These are phyloP conservation scores for Penicillium robsamsonii DNA, from an alignment of 495 filamentous ascomycete genomes.

Conservation along the genomic window DNA sequence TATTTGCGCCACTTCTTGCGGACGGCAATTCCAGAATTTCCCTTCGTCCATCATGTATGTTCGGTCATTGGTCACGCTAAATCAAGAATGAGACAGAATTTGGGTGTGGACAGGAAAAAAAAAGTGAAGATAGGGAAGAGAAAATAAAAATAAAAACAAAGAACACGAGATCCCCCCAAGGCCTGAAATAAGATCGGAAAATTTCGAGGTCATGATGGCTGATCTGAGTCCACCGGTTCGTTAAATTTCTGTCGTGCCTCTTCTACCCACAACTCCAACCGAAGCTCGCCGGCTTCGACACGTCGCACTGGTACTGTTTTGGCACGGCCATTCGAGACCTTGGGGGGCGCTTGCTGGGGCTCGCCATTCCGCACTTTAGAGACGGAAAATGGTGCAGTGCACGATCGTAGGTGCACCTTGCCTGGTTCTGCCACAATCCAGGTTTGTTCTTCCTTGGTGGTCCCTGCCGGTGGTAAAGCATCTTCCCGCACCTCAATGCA, in stretches of 20 bases:
- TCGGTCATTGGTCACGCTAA: conserved; percentile 53
- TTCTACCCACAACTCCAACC: conserved; percentile 56
- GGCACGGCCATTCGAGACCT: conserved; percentile 44
- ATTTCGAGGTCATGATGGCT: conserved; percentile 34
- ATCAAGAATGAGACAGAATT: conserved; percentile 44
- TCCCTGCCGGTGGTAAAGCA: conserved; percentile 69
- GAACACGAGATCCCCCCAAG: conserved; percentile 27
- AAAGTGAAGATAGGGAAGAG: conserved; percentile 10
- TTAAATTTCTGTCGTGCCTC: conserved; percentile 56
- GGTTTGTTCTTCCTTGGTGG: conserved; percentile 49
- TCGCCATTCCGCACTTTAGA: conserved; percentile 43
- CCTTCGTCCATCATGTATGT: conserved; percentile 48
- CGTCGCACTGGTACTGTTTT: conserved; percentile 54
- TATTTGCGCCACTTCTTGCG: conserved; percentile 46
- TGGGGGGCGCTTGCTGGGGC: conserved; percentile 38
- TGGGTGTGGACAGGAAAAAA: conserved; percentile 21
- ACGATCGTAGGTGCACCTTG: conserved; percentile 45
- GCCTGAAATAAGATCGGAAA: conserved; percentile 10
- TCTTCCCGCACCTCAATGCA: conserved; percentile 80
- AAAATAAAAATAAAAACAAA: conserved; percentile 25
- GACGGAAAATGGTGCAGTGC: conserved; percentile 47
- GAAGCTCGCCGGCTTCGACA: conserved; percentile 53
- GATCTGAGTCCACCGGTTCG: conserved; percentile 46
- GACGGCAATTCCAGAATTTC: conserved; percentile 41
- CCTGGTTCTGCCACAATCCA: conserved; percentile 56